A percentile compares a stretch with the other conserved stretches of the same genome.
These are phyloP conservation scores for Candida pseudoviswanathii DNA, from an alignment of 1,139 yeast species.

Conservation along the genomic window DNA sequence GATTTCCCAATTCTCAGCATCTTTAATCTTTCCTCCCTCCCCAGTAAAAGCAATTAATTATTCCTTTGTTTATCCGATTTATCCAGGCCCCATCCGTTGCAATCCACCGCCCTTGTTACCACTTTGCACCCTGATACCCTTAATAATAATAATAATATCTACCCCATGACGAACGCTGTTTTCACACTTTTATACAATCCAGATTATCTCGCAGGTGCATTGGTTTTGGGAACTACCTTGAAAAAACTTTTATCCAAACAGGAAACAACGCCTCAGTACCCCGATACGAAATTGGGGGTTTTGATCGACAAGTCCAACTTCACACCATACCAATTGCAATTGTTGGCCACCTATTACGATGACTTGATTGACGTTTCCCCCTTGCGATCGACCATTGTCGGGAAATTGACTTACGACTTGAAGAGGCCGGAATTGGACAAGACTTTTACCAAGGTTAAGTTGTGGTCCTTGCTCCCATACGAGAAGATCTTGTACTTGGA, in stretches of 20 bases:
- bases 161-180: slow-evolving; percentile 47
- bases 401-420: slow-evolving; percentile 39
- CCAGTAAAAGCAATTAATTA: not conserved
- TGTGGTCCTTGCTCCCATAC: slow-evolving; percentile 64
- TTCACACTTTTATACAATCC: slow-evolving; percentile 68
- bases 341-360: slow-evolving; percentile 31
- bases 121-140: not conserved
- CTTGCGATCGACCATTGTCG: slow-evolving; percentile 26
- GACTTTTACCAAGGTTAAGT: slow-evolving; percentile 71
- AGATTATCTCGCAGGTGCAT: slow-evolving; percentile 75
- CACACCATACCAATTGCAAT: slow-evolving; percentile 27
- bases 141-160: not conserved
- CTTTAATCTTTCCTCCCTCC: not conserved
- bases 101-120: not conserved
- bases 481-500: slow-evolving; percentile 74
- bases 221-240: slow-evolving; percentile 56
- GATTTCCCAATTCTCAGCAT: not conserved
- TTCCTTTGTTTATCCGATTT: not conserved
- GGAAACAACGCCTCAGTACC: slow-evolving; percentile 5
- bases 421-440: slow-evolving; percentile 74
- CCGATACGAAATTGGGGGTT: slow-evolving; percentile 27
- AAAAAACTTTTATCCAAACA: slow-evolving; percentile 20
- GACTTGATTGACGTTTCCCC: slow-evolving; percentile 34
- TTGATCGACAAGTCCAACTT: slow-evolving; percentile 37
- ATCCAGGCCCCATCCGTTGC: not conserved